A percentile compares a stretch with the other conserved stretches of the same genome.
These are phyloP conservation scores for Camelina hispida DNA, from an alignment of 345 rosid species.

Conservation along the genomic window DNA sequence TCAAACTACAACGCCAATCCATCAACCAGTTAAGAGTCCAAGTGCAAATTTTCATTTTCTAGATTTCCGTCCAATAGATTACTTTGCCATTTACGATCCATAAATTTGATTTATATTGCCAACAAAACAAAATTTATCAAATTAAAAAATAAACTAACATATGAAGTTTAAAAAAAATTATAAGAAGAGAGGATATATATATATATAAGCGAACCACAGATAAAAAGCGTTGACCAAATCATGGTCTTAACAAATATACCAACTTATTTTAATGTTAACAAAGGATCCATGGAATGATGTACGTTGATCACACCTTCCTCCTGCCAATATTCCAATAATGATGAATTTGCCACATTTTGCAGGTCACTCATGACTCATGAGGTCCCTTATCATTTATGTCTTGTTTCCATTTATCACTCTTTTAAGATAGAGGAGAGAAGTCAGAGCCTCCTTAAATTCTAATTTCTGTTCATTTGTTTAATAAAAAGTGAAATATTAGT, in stretches of 20 bases:
- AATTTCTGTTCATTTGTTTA: background rate
- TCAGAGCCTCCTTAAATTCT: background rate
- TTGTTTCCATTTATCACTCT: slow-evolving; percentile 10
- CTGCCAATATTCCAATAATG: slow-evolving; percentile 23
- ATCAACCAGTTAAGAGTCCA: no score
- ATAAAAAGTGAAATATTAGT: no score
- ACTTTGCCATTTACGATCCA: no score
- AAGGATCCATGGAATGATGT: background rate
- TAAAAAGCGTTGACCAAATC: background rate
- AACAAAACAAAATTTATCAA: no score
- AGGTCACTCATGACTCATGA: slow-evolving; percentile 9
- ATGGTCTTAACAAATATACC: background rate
- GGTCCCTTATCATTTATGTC: slow-evolving; percentile 21
- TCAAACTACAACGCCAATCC: no score
- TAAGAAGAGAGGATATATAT: no score
- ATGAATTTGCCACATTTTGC: slow-evolving; percentile 18
- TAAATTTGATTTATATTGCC: no score
- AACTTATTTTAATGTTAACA: background rate
- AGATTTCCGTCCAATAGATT: no score
- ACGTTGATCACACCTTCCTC: background rate
- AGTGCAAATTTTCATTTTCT: no score
- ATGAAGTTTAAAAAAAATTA: no score
- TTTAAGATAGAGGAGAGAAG: background rate
- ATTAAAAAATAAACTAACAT: no score
- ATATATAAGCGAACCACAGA: background rate